phyloP scores from a whole-genome alignment of 2,329 filamentous ascomycete species.

The Alternaria sp. region DNA sequence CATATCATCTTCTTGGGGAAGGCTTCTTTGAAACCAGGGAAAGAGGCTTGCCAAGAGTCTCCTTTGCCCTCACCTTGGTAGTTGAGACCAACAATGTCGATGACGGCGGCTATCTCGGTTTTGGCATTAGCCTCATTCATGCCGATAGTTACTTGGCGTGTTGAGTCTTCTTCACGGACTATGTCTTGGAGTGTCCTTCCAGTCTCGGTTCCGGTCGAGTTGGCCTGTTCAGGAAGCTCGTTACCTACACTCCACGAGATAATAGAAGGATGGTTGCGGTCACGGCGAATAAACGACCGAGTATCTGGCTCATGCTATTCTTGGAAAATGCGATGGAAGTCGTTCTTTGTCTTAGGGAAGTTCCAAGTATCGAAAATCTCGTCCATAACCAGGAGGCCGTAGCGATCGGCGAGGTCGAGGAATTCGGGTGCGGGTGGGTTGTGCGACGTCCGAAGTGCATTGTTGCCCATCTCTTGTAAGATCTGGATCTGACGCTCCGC shows the following conservation, averaged over 20 bases:
- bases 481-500: slow-evolving; percentile 61
- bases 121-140: slow-evolving; percentile 59
- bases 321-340: slow-evolving; percentile 62
- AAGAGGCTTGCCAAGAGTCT: slow-evolving; percentile 53
- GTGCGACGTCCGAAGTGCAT: slow-evolving; percentile 63
- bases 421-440: slow-evolving; percentile 64
- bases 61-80: slow-evolving; percentile 63
- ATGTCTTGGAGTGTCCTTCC: slow-evolving; percentile 55
- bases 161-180: slow-evolving; percentile 58
- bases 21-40: slow-evolving; percentile 55
- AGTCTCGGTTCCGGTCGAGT: slow-evolving; percentile 43
- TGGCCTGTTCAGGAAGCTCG: slow-evolving; percentile 61
- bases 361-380: slow-evolving; percentile 65
- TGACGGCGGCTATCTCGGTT: slow-evolving; percentile 50
- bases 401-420: slow-evolving; percentile 59
- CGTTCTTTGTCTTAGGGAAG: slow-evolving; percentile 57
- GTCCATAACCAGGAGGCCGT: slow-evolving; percentile 62
- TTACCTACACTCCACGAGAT: slow-evolving; percentile 65
- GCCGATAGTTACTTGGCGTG: slow-evolving; percentile 56
- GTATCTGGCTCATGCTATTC: slow-evolving; percentile 65
- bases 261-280: slow-evolving; percentile 64
- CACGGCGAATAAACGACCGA: slow-evolving; percentile 61
- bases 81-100: slow-evolving; percentile 63
- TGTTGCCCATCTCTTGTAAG: slow-evolving; percentile 61
- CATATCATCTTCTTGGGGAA: slow-evolving; percentile 59